Percentiles rank a stretch among this genome's conserved stretches.
Evolutionary conservation across 2,329 filamentous ascomycete genomes (phyloP).

Genomic region (Fusarium multiceps): DNA sequence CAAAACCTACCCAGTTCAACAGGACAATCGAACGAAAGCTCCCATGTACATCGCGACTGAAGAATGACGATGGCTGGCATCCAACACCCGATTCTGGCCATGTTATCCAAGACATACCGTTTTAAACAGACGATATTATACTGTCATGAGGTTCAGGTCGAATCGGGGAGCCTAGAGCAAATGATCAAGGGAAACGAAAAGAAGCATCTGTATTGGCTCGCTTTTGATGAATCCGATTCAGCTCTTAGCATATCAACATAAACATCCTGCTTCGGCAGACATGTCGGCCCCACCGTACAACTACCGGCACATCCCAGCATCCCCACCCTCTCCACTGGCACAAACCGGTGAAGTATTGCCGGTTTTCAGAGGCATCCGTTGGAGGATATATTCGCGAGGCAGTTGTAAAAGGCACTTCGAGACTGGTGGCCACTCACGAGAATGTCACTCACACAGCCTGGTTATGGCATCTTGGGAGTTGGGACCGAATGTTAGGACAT

Average conservation of each 20-base stretch:
- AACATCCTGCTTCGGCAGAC: conserved; percentile 7
- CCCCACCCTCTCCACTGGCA: conserved; percentile 18
- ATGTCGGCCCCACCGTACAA: conserved; percentile 15
- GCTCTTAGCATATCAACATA: not conserved
- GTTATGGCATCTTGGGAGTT: not conserved
- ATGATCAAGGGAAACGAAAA: not conserved
- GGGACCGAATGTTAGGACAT: not conserved
- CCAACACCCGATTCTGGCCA: not conserved
- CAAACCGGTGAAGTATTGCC: conserved; percentile 2
- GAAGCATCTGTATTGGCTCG: not conserved
- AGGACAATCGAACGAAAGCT: conserved; percentile 21
- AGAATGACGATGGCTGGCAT: not conserved
- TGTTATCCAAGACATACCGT: not conserved
- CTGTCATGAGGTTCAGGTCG: not conserved
- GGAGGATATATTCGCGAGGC: not conserved
- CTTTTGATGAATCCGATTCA: not conserved
- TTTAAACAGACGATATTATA: not conserved
- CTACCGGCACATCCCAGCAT: conserved; percentile 21
- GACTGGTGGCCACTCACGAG: not conserved
- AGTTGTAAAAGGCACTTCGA: not conserved
- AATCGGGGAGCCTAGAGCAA: not conserved
- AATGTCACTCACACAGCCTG: not conserved
- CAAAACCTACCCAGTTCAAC: conserved; percentile 25
- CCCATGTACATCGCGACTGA: conserved; percentile 32
- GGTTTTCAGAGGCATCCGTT: not conserved